Conservation (phyloP, 192 early-diverging fungal genomes). For the Podila minutissima region DNA sequence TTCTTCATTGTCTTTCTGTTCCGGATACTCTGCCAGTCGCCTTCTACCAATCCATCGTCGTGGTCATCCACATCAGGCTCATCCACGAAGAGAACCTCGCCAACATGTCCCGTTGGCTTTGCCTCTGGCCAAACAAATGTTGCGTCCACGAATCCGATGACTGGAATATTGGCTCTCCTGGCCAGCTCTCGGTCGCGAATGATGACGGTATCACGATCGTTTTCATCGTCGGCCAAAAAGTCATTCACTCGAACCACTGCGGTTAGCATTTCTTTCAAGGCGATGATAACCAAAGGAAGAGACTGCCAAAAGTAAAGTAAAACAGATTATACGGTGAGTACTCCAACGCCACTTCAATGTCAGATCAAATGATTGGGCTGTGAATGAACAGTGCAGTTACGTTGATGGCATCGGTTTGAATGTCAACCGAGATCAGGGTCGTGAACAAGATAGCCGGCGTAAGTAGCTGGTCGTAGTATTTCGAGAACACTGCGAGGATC, state of each 20-base stretch:
- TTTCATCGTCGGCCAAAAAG: slow-evolving; percentile 43
- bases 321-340: not conserved
- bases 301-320: slow-evolving; percentile 4
- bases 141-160: slow-evolving; percentile 46
- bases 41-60: not conserved
- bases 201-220: slow-evolving; percentile 42
- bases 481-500: slow-evolving; percentile 19
- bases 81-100: slow-evolving; percentile 29
- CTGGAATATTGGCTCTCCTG: slow-evolving; percentile 39
- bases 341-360: not conserved
- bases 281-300: slow-evolving; percentile 19
- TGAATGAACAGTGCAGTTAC: slow-evolving; percentile 3
- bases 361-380: not conserved
- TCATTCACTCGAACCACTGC: slow-evolving; percentile 40
- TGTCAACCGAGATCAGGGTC: slow-evolving; percentile 31
- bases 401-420: slow-evolving; percentile 42
- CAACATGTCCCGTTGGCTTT: slow-evolving; percentile 4
- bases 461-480: slow-evolving; percentile 25
- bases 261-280: slow-evolving; percentile 31
- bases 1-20: slow-evolving; percentile 2
- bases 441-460: slow-evolving; percentile 42
- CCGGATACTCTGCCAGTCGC: not conserved
- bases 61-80: slow-evolving; percentile 31
- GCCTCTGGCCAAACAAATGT: slow-evolving; percentile 41
- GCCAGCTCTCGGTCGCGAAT: slow-evolving; percentile 46